phyloP scores from a whole-genome alignment of 139 green algal genomes.

The Coelastrella sp. region DNA sequence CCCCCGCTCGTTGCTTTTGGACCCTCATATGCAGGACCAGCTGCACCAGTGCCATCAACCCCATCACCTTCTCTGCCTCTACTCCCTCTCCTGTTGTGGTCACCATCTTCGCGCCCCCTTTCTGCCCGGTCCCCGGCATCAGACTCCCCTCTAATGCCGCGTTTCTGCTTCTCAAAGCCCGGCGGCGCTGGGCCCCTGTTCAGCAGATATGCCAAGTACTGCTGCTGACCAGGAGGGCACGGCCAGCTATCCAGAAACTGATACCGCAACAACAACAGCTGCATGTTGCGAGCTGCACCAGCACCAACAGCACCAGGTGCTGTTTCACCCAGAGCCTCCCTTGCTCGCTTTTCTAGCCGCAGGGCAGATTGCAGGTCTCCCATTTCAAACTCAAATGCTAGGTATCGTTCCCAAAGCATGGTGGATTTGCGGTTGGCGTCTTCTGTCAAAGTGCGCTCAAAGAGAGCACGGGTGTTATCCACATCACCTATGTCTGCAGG shows the following conservation, averaged over 20 bases:
- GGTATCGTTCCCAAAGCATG: conserved; percentile 72
- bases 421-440: conserved; percentile 35
- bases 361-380: conserved; percentile 56
- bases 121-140: neutral
- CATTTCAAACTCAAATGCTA: conserved; percentile 64
- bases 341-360: conserved; percentile 41
- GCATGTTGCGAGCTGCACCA: conserved; percentile 11
- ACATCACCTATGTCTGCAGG: conserved; percentile 79
- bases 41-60: neutral
- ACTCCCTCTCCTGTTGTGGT: neutral
- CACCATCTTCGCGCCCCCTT: neutral
- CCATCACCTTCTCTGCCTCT: conserved; percentile 18
- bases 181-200: conserved; percentile 43
- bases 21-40: neutral
- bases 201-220: conserved; percentile 61
- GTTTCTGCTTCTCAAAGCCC: conserved; percentile 37
- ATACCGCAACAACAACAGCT: conserved; percentile 67
- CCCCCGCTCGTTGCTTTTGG: too few species aligned
- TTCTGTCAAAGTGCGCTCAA: conserved; percentile 81
- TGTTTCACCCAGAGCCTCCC: conserved; percentile 36
- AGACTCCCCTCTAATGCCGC: neutral
- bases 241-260: conserved; percentile 58
- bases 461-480: conserved; percentile 83
- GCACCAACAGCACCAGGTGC: conserved; percentile 1
- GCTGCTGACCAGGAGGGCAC: conserved; percentile 39